These are phyloP conservation scores for Solanum habrochaites DNA, from an alignment of 257 asterid genomes.

Conservation along the genomic window DNA sequence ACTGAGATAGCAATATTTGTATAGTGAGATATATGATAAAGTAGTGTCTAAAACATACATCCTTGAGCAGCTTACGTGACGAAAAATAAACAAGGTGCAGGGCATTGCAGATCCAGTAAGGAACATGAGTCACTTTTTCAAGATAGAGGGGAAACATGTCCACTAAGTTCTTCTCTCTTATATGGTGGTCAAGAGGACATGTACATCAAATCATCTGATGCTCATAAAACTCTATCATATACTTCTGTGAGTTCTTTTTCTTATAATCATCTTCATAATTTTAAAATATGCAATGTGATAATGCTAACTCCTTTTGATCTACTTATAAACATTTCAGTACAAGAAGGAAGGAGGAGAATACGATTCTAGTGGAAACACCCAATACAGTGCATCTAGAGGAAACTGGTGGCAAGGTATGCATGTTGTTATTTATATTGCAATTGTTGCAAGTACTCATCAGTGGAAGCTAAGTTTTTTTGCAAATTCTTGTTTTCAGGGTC, in stretches of 20 bases:
- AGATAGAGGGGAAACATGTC: constrained; percentile 27
- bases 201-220: constrained; percentile 22
- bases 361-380: constrained; percentile 17
- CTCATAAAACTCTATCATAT: constrained; percentile 7
- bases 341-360: constrained; percentile 24
- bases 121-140: constrained; percentile 15
- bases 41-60: neutral
- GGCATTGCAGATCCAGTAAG: constrained; percentile 4
- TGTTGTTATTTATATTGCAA: neutral
- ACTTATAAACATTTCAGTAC: constrained; percentile 10
- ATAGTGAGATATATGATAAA: neutral
- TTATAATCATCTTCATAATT: neutral
- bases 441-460: neutral
- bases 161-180: constrained; percentile 41
- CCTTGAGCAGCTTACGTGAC: constrained; percentile 7
- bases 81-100: constrained; percentile 11
- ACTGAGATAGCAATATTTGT: neutral
- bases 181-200: constrained; percentile 45
- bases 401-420: constrained; percentile 50
- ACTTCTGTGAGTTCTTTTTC: constrained; percentile 14
- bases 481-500: constrained; percentile 26
- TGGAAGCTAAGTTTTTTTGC: neutral
- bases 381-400: constrained; percentile 29
- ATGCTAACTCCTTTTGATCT: neutral
- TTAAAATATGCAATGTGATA: neutral